phyloP scores from a whole-genome alignment of 805 yeast species.

The Nakazawaea peltata region DNA sequence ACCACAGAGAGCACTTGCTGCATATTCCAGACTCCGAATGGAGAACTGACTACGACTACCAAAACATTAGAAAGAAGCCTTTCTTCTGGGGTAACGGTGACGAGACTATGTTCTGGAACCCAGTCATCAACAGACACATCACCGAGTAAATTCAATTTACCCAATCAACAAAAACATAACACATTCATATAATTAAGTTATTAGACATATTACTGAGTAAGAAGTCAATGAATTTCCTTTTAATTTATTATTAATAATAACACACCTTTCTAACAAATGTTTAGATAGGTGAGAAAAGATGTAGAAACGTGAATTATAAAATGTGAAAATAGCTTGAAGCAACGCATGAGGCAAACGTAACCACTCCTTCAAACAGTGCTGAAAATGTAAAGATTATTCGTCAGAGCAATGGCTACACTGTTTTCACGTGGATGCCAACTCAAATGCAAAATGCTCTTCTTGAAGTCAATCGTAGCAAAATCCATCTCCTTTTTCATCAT shows the following conservation, averaged over 20 bases:
- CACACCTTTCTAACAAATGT: no score
- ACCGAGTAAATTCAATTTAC: slow-evolving; percentile 21
- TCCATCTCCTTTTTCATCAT: slow-evolving; percentile 59
- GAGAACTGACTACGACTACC: slow-evolving; percentile 87
- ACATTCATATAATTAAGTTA: background rate
- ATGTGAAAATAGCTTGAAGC: no score
- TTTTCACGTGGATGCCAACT: slow-evolving; percentile 99
- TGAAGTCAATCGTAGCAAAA: slow-evolving; percentile 80
- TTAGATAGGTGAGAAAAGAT: no score
- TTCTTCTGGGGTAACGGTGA: slow-evolving; percentile 99
- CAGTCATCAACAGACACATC: slow-evolving; percentile 83
- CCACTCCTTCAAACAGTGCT: slow-evolving; percentile 68
- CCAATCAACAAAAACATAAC: background rate
- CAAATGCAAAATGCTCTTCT: slow-evolving; percentile 86
- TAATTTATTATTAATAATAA: no score
- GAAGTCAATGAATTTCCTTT: no score
- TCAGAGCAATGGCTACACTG: slow-evolving; percentile 96
- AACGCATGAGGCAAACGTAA: no score
- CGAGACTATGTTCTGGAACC: slow-evolving; percentile 95
- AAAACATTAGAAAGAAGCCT: slow-evolving; percentile 79
- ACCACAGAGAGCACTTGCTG: slow-evolving; percentile 73
- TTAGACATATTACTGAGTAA: no score
- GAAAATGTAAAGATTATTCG: slow-evolving; percentile 85
- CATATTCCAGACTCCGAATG: slow-evolving; percentile 83
- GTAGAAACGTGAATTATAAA: no score